These are phyloP conservation scores for Poa pratensis DNA, from an alignment of 176 grass and related monocot species.

Conservation along the genomic window DNA sequence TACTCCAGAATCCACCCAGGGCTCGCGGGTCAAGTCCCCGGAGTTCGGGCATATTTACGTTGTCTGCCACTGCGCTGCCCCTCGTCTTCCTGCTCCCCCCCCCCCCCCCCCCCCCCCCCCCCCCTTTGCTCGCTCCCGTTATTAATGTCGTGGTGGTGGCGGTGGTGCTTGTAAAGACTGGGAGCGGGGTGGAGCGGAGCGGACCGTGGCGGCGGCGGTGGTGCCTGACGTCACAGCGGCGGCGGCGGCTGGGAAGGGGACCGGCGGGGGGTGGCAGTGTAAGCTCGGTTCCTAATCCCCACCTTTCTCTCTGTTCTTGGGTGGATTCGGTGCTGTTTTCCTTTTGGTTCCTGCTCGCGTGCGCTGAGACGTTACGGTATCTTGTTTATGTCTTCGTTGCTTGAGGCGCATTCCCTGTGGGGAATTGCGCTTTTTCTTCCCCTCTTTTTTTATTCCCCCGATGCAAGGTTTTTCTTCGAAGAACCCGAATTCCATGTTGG, in stretches of 20 bases:
- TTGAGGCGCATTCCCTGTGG: conserved; percentile 15
- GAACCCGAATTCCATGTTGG: neutral
- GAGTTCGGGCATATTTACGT: neutral
- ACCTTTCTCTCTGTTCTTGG: neutral
- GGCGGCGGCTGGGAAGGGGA: neutral
- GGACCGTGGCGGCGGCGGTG: neutral
- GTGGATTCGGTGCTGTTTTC: neutral
- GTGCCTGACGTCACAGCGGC: neutral
- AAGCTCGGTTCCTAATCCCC: conserved; percentile 24
- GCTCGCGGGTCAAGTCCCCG: neutral
- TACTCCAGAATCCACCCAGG: conserved; percentile 13
- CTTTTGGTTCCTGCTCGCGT: neutral
- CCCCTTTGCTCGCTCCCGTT: conserved; percentile 21
- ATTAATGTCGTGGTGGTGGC: neutral
- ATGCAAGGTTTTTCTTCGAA: conserved; percentile 11
- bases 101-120: no score
- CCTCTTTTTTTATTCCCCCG: neutral
- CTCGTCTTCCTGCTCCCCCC: no score
- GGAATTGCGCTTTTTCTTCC: neutral
- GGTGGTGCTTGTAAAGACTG: conserved; percentile 26
- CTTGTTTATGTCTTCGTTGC: neutral
- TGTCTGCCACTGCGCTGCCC: conserved; percentile 20
- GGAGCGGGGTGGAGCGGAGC: conserved; percentile 12
- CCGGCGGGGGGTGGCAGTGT: neutral
- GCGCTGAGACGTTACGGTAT: neutral